Percentiles rank a stretch among this genome's conserved stretches.
Conservation (phyloP, 495 filamentous ascomycete species). For the Aspergillus affinis region DNA sequence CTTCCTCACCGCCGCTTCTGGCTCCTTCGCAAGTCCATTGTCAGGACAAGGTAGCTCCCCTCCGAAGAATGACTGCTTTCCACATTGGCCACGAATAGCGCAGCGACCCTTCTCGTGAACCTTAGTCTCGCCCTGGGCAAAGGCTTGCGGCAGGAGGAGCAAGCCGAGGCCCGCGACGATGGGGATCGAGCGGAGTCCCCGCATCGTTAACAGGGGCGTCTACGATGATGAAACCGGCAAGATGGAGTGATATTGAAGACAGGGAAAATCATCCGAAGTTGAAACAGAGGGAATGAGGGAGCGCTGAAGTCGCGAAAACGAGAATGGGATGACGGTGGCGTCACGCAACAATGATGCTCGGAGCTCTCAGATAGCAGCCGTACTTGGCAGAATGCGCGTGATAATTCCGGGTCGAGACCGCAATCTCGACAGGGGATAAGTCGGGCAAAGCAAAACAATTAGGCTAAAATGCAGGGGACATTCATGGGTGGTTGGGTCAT, state of each 20-base stretch:
- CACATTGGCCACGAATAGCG: constrained; percentile 87
- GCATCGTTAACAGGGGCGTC: constrained; percentile 28
- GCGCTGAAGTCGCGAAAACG: background rate
- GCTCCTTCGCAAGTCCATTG: constrained; percentile 77
- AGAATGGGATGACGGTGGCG: background rate
- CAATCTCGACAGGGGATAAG: background rate
- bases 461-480: background rate
- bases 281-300: background rate
- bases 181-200: constrained; percentile 31
- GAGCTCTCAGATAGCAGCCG: background rate
- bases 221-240: background rate
- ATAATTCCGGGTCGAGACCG: background rate
- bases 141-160: constrained; percentile 26
- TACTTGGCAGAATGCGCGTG: background rate
- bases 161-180: constrained; percentile 32
- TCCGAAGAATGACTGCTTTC: constrained; percentile 83
- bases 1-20: constrained; percentile 63
- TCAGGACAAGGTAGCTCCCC: constrained; percentile 89
- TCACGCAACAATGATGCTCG: background rate
- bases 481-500: background rate
- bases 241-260: background rate
- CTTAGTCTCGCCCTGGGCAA: constrained; percentile 48
- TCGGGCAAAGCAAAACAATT: background rate
- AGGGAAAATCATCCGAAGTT: background rate
- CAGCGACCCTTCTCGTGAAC: constrained; percentile 89